Evolutionary conservation across 2,329 filamentous ascomycete genomes (phyloP).

Genomic region (Diaporthe eres): DNA sequence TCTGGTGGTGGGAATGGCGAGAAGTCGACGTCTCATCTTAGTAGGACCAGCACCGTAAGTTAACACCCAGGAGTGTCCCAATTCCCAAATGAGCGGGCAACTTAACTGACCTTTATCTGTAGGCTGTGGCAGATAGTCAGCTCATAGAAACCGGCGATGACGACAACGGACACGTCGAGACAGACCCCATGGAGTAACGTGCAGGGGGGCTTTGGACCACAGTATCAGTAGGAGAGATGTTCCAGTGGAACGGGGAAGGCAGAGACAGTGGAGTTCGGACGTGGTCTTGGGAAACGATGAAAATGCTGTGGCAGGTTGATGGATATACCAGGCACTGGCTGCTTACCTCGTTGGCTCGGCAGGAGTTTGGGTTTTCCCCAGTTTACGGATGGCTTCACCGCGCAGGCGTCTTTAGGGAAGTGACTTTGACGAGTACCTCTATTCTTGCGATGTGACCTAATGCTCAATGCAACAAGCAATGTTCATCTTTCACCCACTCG

Average conservation of each 20-base stretch:
- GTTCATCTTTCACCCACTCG: neutral
- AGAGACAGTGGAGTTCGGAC: neutral
- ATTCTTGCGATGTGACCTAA: neutral
- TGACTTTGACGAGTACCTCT: neutral
- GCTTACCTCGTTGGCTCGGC: constrained; percentile 2
- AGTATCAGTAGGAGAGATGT: too few species aligned
- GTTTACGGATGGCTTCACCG: neutral
- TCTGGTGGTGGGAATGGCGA: constrained; percentile 34
- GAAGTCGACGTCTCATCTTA: constrained; percentile 31
- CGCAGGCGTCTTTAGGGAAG: constrained; percentile 6
- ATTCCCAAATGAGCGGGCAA: neutral
- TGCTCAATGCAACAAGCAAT: neutral
- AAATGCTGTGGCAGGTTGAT: neutral
- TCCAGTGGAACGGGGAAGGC: neutral
- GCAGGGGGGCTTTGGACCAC: neutral
- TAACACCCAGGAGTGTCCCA: neutral
- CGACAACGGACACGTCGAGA: neutral
- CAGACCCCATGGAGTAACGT: constrained; percentile 15
- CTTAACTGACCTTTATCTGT: neutral
- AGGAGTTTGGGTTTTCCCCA: neutral
- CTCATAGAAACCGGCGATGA: neutral
- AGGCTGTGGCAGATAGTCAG: constrained; percentile 29
- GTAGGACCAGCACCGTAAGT: constrained; percentile 40
- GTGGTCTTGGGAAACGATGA: neutral
- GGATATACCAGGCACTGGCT: constrained; percentile 19